Evolutionary conservation across 192 early-diverging fungal species (phyloP), one percentile per base, ranked within the genome.

Genomic region (Coemansia sp.): DNA sequence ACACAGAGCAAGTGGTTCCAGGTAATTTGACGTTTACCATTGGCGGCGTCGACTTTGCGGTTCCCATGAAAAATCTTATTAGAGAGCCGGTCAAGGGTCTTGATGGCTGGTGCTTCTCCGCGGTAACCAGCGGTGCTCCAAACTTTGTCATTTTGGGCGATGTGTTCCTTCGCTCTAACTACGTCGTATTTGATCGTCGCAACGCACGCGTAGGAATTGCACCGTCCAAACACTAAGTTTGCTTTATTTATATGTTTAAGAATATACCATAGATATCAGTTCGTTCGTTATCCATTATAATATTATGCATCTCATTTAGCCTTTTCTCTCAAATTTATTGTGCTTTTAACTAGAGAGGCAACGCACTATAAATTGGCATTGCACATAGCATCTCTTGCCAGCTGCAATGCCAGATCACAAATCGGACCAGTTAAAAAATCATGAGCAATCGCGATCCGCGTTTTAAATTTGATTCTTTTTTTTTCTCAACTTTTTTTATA

Each of bases 91-190:
- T 83, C 45, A 83, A 78, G 69, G 75, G 72, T 1, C 73, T 77
- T 11, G 72, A 74, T 18, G 76, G 73, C 20, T 79, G 76, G 76
- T 79, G 82, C 16, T 83, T 78, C 73, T 83, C 82, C 16, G 82
- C 76, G 31, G 82, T 83, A 1, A 78, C 76, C 16, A 79, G 76
- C 25, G 82, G 82, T 14, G 72, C 75, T 16, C 67, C 73, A 11
- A 73, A 73, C 42, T 77, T 75, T 69, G 71, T 78, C 22, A 91
- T 91, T 56, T 71, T 91, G 28, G 89, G 89, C 45, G 88, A 89
- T 67, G 72, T 87, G 16, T 91, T 89, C 71, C 70, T 91, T 56
- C 85, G 87, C 64, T 87, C 87, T 50, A 86, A 86, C 70, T 89
- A 89, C 65, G 78, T 86, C 18, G 84, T 87, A 29, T 90, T 87